These are phyloP conservation scores for Puccinia novopanici DNA, from an alignment of 1,284 basidiomycete genomes.

Conservation along the genomic window DNA sequence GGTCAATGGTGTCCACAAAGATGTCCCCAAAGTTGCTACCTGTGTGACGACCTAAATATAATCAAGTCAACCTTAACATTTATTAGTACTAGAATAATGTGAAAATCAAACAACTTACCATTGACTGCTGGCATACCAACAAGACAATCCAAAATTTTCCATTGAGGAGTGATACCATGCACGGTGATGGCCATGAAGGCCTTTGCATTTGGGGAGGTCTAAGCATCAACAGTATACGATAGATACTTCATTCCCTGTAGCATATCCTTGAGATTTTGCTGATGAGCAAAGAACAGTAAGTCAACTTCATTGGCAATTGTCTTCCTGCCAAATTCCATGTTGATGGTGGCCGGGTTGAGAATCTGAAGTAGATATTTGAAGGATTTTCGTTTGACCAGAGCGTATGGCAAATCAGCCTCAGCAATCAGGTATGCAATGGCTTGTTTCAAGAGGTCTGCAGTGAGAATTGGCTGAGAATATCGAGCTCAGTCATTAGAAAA, in stretches of 20 bases:
- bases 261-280: background rate
- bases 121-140: constrained; percentile 8
- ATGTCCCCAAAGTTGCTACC: background rate
- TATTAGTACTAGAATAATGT: background rate
- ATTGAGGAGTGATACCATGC: background rate
- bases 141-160: background rate
- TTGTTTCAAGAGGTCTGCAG: background rate
- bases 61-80: background rate
- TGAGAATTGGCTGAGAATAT: background rate
- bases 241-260: background rate
- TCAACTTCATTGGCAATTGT: background rate
- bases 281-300: background rate
- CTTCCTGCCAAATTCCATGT: background rate
- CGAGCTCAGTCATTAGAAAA: background rate
- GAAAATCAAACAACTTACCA: constrained; percentile 4
- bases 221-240: constrained; percentile 13
- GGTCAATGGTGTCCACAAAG: constrained; percentile 4
- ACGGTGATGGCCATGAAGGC: constrained; percentile 20
- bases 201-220: background rate
- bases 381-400: background rate
- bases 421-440: constrained; percentile 6
- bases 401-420: background rate
- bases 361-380: background rate
- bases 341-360: background rate
- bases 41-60: background rate